These are phyloP conservation scores for Aspergillus fructus DNA, from an alignment of 2,329 filamentous ascomycete species.

Conservation along the genomic window DNA sequence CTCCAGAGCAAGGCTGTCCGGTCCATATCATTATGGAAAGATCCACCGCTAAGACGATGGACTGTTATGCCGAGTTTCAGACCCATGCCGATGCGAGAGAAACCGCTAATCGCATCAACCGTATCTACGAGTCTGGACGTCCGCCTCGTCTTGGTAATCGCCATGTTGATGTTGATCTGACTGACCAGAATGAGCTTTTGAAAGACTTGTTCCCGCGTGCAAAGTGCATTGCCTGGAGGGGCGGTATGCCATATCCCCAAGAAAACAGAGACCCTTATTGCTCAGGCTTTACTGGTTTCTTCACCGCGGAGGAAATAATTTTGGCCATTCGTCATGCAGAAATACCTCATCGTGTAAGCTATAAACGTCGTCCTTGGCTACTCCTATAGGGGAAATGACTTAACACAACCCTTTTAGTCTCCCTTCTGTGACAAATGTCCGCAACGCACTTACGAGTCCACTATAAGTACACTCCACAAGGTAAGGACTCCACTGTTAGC, in stretches of 20 bases:
- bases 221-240: constrained; percentile 50
- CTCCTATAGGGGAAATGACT: not conserved
- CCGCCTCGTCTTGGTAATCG: constrained; percentile 49
- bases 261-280: constrained; percentile 45
- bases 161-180: constrained; percentile 47
- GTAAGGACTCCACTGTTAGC: constrained; percentile 23
- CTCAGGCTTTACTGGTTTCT: constrained; percentile 52
- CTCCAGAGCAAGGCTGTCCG: constrained; percentile 40
- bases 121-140: constrained; percentile 34
- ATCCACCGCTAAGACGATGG: constrained; percentile 57
- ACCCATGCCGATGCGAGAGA: constrained; percentile 38
- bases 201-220: constrained; percentile 52
- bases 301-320: constrained; percentile 52
- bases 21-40: constrained; percentile 61
- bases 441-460: constrained; percentile 54
- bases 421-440: constrained; percentile 50
- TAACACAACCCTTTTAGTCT: constrained; percentile 36
- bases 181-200: constrained; percentile 51
- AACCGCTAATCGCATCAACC: constrained; percentile 38
- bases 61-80: constrained; percentile 52
- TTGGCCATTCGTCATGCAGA: constrained; percentile 49
- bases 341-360: constrained; percentile 49
- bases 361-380: not conserved
- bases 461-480: constrained; percentile 54
- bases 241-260: constrained; percentile 33